Conservation (phyloP, 768 basidiomycete species). For the Xanthoconium purpureum region DNA sequence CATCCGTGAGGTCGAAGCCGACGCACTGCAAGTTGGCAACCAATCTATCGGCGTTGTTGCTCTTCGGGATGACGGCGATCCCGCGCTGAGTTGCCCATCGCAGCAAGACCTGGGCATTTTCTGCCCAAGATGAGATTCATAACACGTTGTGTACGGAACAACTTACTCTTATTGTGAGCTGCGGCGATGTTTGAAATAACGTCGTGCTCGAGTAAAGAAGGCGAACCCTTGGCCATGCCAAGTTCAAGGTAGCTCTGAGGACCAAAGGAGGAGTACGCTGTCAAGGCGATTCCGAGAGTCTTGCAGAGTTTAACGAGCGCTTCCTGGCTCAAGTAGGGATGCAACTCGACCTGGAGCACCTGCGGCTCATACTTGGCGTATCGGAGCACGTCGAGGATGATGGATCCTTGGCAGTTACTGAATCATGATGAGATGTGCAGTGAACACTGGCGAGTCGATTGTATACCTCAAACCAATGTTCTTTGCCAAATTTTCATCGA, state of each 20-base stretch:
- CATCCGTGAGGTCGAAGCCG: slow-evolving; percentile 49
- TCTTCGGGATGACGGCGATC: slow-evolving; percentile 76
- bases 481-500: slow-evolving; percentile 64
- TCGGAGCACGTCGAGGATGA: slow-evolving; percentile 73
- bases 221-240: slow-evolving; percentile 48
- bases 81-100: slow-evolving; percentile 78
- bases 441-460: not conserved
- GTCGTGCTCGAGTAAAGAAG: slow-evolving; percentile 54
- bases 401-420: slow-evolving; percentile 71
- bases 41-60: slow-evolving; percentile 41
- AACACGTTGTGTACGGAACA: not conserved
- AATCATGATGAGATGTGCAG: not conserved
- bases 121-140: slow-evolving; percentile 13
- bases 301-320: slow-evolving; percentile 43
- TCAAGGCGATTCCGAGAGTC: slow-evolving; percentile 46
- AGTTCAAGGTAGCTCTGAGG: slow-evolving; percentile 64
- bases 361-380: slow-evolving; percentile 67
- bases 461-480: slow-evolving; percentile 75
- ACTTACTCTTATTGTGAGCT: slow-evolving; percentile 52
- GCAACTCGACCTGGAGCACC: slow-evolving; percentile 59
- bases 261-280: slow-evolving; percentile 57
- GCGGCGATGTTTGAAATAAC: slow-evolving; percentile 43
- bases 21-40: slow-evolving; percentile 45
- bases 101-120: slow-evolving; percentile 64
- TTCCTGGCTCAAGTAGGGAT: slow-evolving; percentile 54